Evolutionary conservation across 2,329 filamentous ascomycete genomes (phyloP).

Genomic region (Colletotrichum sp.): DNA sequence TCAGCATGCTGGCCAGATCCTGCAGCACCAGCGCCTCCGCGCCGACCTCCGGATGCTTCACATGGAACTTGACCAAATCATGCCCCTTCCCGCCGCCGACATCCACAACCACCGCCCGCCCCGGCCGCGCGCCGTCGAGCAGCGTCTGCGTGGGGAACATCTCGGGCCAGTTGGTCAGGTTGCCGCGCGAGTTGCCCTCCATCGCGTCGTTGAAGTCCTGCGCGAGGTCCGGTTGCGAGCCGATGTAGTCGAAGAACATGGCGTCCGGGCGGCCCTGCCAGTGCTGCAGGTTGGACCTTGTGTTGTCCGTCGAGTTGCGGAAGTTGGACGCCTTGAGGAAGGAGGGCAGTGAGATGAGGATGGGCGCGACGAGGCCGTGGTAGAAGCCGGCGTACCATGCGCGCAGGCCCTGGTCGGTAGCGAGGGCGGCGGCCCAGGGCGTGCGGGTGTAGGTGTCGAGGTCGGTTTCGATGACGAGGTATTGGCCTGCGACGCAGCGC

Average conservation of each 20-base stretch:
- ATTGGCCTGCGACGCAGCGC: conserved; percentile 38
- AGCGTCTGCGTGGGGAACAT: conserved; percentile 26
- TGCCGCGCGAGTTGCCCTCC: conserved; percentile 42
- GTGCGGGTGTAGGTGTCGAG: conserved; percentile 39
- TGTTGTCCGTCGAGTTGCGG: conserved; percentile 37
- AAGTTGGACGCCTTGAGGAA: conserved; percentile 37
- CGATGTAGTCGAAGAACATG: conserved; percentile 37
- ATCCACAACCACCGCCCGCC: conserved; percentile 35
- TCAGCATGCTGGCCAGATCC: conserved; percentile 36
- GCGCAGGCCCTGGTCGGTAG: conserved; percentile 30
- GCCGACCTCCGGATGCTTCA: conserved; percentile 27
- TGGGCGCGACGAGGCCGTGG: conserved; percentile 32
- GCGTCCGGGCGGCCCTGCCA: conserved; percentile 27
- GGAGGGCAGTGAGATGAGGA: conserved; percentile 34
- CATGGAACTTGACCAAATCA: conserved; percentile 37
- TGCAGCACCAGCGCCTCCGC: conserved; percentile 35
- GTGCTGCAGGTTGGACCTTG: conserved; percentile 37
- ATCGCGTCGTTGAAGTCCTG: conserved; percentile 39
- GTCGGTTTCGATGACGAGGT: conserved; percentile 36
- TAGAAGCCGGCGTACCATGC: conserved; percentile 38
- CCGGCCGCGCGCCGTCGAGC: conserved; percentile 28
- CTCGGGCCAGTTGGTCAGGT: conserved; percentile 40
- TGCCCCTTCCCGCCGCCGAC: conserved; percentile 42
- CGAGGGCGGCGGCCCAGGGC: conserved; percentile 34
- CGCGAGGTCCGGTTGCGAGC: conserved; percentile 30